A percentile compares a stretch with the other conserved stretches of the same genome.
Conservation (phyloP, 73 alveolate species). For the Tetrahymena borealis region DNA sequence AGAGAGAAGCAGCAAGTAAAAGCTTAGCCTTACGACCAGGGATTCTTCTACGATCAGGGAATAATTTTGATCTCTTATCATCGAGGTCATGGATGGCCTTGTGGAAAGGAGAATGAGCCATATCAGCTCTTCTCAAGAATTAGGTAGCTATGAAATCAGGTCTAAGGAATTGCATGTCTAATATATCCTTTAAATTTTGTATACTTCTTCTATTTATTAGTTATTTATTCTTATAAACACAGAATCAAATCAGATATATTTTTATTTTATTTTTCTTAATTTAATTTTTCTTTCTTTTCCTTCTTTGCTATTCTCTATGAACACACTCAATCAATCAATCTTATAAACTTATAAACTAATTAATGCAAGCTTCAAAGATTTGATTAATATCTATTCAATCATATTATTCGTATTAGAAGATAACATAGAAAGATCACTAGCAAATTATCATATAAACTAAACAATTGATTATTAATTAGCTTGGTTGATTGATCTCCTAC, state of each 20-base stretch:
- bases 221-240: background rate
- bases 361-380: too few relatives aligned
- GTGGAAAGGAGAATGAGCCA: conserved; percentile 47
- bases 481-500: too few relatives aligned
- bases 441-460: too few relatives aligned
- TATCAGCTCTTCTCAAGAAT: conserved; percentile 34
- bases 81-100: conserved; percentile 15
- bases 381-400: too few relatives aligned
- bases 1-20: conserved; percentile 10
- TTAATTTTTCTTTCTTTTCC: background rate
- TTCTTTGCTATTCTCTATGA: background rate
- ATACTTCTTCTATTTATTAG: background rate
- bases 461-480: too few relatives aligned
- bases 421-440: too few relatives aligned
- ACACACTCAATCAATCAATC: background rate
- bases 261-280: background rate
- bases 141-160: conserved; percentile 2
- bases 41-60: conserved; percentile 43
- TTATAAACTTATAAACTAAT: background rate
- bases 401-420: too few relatives aligned
- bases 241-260: background rate
- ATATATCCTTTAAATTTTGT: background rate
- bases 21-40: conserved; percentile 49
- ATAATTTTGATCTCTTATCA: conserved; percentile 30
- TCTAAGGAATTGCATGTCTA: background rate